Evolutionary conservation across 148 eudicot species (phyloP).

Genomic region (Chenopodium berlandieri): DNA sequence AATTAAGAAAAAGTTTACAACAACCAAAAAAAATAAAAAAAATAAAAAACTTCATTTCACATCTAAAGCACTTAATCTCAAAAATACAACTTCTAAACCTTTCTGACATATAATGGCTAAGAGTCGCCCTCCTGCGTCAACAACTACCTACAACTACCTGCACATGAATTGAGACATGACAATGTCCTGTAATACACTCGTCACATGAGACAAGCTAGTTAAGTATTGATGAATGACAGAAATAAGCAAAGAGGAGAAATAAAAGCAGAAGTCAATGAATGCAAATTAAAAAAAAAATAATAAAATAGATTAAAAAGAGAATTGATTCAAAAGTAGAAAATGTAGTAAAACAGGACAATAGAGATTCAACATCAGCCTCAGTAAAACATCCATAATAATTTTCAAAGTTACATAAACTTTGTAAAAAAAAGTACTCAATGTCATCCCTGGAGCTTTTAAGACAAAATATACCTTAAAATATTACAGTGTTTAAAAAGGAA

Average conservation of each 20-base stretch:
- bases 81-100: background rate
- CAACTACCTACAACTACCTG: background rate
- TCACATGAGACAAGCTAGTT: background rate
- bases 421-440: constrained; percentile 14
- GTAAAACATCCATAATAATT: constrained; percentile 34
- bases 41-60: no score
- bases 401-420: constrained; percentile 32
- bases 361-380: constrained; percentile 22
- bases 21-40: no score
- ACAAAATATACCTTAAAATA: constrained; percentile 30
- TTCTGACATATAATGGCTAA: no score
- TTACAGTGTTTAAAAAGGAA: constrained; percentile 35
- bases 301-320: background rate
- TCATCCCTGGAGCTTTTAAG: constrained; percentile 33
- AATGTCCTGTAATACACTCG: background rate
- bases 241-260: no score
- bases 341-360: constrained; percentile 7
- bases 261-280: background rate
- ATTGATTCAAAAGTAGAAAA: background rate
- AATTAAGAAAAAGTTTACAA: no score
- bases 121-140: background rate
- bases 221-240: background rate
- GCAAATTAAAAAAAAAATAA: background rate
- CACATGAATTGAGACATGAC: background rate
- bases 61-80: background rate